Evolutionary conservation across 768 basidiomycete species (phyloP), one percentile per base, ranked within the genome.

Genomic region (Tricholoma sp.): DNA sequence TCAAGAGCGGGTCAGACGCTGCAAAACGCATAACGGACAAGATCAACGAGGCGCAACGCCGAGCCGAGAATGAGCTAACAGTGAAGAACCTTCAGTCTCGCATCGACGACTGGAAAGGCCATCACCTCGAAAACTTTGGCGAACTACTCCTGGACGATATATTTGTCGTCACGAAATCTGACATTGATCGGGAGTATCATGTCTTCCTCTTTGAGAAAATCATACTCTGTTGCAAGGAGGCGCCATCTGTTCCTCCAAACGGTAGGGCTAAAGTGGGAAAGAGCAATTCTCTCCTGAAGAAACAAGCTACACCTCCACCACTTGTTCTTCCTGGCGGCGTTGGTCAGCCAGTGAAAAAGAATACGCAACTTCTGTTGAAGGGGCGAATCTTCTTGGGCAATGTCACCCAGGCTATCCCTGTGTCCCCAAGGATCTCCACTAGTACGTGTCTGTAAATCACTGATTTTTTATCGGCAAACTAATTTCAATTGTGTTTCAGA

Each of bases 121-220:
- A 99, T 70, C 91, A 96, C 63, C 80, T 98, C 37, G 85, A 85
- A 63, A 91, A 94, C 69, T 98, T 99, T 61, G 97, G 97, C 58
- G 85, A 91, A 62, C 88, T 99, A 53, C 80, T 96, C 33, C 82
- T 98, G 31, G 95, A 98, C 68, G 97, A 98, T 68, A 82, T 94
- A 55, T 98, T 98, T 71, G 85, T 88, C 56, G 97, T 98, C 56
- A 96, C 90, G 64, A 99, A 98, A 73, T 90, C 88, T 50, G 94
- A 95, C 57, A 90, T 94, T 65, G 94, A 98, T 69, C 84, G 97
- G 63, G 97, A 99, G 71, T 98, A 98, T 65, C 94, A 96, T 63
- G 95, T 99, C 56, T 99, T 98, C 80, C 78, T 99, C 34, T 99
- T 99, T 62, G 95, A 98, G 75, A 94, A 94, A 76, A 99, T 99